Conservation (phyloP, 2,329 filamentous ascomycete species). For the Tolypocladium tropicale region DNA sequence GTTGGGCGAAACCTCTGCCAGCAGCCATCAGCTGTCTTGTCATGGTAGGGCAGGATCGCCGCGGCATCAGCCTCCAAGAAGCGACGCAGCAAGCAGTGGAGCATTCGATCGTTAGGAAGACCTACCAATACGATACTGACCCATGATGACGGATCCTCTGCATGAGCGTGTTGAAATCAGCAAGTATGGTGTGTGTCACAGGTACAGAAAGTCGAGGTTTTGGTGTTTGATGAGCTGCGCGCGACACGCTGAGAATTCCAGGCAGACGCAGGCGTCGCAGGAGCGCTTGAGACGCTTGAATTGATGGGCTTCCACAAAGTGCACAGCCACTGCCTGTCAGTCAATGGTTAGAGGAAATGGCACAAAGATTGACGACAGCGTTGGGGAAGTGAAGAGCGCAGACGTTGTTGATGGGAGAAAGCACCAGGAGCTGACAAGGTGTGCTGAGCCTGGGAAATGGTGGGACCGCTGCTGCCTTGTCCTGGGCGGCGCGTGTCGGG, state of each 20-base stretch:
- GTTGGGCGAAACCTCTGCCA: constrained; percentile 59
- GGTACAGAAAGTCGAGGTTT: neutral
- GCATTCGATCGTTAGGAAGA: constrained; percentile 2
- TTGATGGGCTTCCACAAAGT: neutral
- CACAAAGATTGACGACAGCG: too few species aligned
- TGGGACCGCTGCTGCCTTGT: neutral
- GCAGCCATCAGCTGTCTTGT: neutral
- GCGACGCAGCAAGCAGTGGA: neutral
- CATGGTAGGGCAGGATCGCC: neutral
- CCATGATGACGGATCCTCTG: constrained; percentile 23
- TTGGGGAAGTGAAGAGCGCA: neutral
- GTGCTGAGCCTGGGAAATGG: neutral
- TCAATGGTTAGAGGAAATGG: neutral
- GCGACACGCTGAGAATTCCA: neutral
- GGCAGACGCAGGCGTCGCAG: neutral
- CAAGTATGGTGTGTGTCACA: neutral
- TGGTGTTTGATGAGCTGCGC: neutral
- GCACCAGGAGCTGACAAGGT: neutral
- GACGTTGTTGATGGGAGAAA: neutral
- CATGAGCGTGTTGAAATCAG: neutral
- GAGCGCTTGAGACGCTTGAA: neutral
- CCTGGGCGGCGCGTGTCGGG: neutral
- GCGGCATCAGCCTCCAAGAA: neutral
- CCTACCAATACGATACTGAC: constrained; percentile 37
- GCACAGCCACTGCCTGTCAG: neutral